phyloP scores from a whole-genome alignment of 257 asterid genomes.

The Capsicum pubescens region DNA sequence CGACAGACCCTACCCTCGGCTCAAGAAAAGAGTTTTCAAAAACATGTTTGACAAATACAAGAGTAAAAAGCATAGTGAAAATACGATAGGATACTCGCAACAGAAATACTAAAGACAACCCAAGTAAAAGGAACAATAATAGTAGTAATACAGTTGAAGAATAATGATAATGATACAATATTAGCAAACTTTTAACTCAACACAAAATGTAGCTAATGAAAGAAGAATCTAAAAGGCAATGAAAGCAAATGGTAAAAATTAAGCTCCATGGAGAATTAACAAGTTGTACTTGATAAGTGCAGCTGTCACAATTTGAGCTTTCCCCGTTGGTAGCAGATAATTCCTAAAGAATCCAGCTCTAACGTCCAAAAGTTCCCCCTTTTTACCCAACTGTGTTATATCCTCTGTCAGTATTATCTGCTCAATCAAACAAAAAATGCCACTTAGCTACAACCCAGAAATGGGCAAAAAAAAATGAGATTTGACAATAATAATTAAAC shows the following conservation, averaged over 20 bases:
- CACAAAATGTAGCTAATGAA: not conserved
- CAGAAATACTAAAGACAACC: no score
- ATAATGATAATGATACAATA: no score
- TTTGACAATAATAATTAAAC: not conserved
- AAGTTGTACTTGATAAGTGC: conserved; percentile 63
- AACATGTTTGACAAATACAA: no score
- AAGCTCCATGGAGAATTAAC: not conserved
- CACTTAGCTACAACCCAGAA: not conserved
- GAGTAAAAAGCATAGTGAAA: no score
- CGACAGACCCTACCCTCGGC: no score
- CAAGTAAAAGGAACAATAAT: no score
- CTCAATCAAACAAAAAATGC: not conserved
- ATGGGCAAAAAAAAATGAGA: not conserved
- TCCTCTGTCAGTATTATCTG: conserved; percentile 93
- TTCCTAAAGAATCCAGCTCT: conserved; percentile 91
- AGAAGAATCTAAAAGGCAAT: conserved; percentile 4
- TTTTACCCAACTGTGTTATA: conserved; percentile 75
- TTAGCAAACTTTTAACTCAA: not conserved
- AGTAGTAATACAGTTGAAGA: no score
- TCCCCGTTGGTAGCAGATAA: conserved; percentile 74
- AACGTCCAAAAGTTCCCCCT: conserved; percentile 84
- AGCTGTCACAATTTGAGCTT: conserved; percentile 83
- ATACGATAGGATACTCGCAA: no score
- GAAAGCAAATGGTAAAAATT: not conserved
- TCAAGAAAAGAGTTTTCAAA: no score